Percentiles rank a stretch among this genome's conserved stretches.
phyloP scores from a whole-genome alignment of 306 rosid species.

The Cucurbita moschata region DNA sequence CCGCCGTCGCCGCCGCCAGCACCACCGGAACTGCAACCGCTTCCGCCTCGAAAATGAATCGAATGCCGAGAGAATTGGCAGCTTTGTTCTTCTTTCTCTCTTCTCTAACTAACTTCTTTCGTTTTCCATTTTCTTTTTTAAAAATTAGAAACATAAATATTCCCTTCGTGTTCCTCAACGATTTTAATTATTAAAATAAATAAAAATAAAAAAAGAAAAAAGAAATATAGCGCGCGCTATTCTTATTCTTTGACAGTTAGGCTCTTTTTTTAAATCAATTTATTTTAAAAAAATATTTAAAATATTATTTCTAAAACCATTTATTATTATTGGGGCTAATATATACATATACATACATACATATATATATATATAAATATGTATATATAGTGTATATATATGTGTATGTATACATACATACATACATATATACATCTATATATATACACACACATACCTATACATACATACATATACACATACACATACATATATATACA shows the following conservation, averaged over 20 bases:
- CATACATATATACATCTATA: too few species aligned
- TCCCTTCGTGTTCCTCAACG: background rate
- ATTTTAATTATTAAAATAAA: too few species aligned
- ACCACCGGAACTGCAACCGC: background rate
- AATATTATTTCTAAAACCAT: too few species aligned
- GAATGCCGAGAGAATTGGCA: background rate
- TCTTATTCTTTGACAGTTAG: background rate
- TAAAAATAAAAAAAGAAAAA: background rate
- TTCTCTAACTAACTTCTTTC: slow-evolving; percentile 5
- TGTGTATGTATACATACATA: too few species aligned
- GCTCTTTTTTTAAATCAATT: background rate
- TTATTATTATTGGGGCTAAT: too few species aligned
- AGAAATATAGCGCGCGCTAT: background rate
- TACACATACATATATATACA: too few species aligned
- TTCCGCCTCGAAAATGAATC: background rate
- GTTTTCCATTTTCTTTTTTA: background rate
- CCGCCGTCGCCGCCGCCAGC: background rate
- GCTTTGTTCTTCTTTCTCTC: background rate
- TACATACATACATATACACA: too few species aligned
- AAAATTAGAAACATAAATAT: background rate
- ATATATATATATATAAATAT: too few species aligned
- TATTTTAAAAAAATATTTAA: too few species aligned
- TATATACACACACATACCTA: too few species aligned
- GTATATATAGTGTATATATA: too few species aligned
- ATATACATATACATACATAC: too few species aligned